phyloP scores from a whole-genome alignment of 1,139 yeast species.

The Yamadazyma sp. region DNA sequence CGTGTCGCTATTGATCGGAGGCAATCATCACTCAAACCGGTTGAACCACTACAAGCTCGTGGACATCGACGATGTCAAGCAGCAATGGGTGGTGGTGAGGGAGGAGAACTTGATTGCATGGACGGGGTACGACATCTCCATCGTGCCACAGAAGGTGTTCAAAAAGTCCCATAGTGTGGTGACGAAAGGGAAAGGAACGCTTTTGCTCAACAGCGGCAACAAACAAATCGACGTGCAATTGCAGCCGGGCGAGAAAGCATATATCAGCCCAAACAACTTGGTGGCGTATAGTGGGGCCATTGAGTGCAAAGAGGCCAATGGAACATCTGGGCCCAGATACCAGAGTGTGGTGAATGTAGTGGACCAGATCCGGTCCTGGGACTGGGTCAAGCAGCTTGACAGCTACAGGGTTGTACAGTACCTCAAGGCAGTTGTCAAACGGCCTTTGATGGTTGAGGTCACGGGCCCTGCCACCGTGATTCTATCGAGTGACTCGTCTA shows the following conservation, averaged over 20 bases:
- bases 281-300: slow-evolving; percentile 27
- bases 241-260: slow-evolving; percentile 29
- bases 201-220: slow-evolving; percentile 38
- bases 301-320: neutral
- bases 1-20: slow-evolving; percentile 31
- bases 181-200: slow-evolving; percentile 35
- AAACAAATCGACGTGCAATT: slow-evolving; percentile 33
- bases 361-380: slow-evolving; percentile 1
- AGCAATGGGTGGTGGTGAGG: slow-evolving; percentile 37
- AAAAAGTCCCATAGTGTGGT: slow-evolving; percentile 21
- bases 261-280: slow-evolving; percentile 34
- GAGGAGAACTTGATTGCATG: slow-evolving; percentile 42
- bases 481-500: neutral
- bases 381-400: slow-evolving; percentile 1
- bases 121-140: slow-evolving; percentile 39
- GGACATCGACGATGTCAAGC: slow-evolving; percentile 18
- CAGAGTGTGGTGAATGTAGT: neutral
- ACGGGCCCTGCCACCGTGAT: slow-evolving; percentile 1
- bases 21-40: slow-evolving; percentile 17
- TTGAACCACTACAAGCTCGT: slow-evolving; percentile 26
- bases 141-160: slow-evolving; percentile 20
- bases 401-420: neutral
- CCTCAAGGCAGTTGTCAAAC: neutral
- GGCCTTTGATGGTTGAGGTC: slow-evolving; percentile 1
- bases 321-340: neutral